Conservation (phyloP, 2,329 filamentous ascomycete species). For the Diplodia sapinea region DNA sequence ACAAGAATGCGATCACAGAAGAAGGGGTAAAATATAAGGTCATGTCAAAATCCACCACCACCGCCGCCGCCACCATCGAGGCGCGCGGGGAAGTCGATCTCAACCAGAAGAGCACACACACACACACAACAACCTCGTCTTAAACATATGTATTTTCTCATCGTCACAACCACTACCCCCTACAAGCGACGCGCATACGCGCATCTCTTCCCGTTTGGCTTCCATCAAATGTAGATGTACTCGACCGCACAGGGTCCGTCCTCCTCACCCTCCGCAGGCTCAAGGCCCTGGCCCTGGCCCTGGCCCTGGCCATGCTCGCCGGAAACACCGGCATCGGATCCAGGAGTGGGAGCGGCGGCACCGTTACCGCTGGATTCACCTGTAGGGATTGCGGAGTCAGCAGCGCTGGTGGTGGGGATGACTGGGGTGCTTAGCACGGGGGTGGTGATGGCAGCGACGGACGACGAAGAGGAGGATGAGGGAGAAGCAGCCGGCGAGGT, state of each 20-base stretch:
- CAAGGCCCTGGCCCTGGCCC: background rate
- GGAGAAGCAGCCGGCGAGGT: background rate
- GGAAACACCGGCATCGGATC: background rate
- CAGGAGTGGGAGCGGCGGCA: background rate
- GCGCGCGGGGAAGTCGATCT: background rate
- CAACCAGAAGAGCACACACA: background rate
- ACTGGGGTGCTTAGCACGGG: conserved; percentile 16
- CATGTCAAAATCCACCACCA: background rate
- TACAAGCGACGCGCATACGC: background rate
- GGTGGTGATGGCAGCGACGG: background rate
- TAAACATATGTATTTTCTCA: background rate
- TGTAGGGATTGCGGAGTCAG: conserved; percentile 21
- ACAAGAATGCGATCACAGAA: background rate
- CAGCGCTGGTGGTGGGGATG: conserved; percentile 20
- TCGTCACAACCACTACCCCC: background rate
- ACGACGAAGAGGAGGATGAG: background rate
- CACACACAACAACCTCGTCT: background rate
- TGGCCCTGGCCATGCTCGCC: conserved; percentile 4
- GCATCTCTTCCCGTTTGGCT: background rate
- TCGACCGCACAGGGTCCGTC: conserved; percentile 15
- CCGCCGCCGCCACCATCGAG: background rate
- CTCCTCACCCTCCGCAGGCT: conserved; percentile 6
- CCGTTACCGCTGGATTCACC: background rate
- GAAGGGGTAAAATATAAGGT: background rate
- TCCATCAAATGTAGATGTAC: conserved; percentile 5